Conservation (phyloP, 371 early-diverging fungal species). For the Globomyces sp. region DNA sequence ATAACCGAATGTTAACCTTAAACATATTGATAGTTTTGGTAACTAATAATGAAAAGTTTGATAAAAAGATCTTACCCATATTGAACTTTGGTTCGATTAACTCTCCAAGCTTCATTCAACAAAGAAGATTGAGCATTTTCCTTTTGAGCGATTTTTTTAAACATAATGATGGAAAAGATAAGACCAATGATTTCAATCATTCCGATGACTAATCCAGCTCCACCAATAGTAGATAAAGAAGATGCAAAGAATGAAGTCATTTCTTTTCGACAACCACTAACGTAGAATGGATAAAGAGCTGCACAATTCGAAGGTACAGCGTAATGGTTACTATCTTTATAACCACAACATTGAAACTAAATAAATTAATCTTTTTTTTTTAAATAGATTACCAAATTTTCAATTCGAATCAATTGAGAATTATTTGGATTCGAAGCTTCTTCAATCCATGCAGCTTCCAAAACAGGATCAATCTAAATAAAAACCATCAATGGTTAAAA, state of each 20-base stretch:
- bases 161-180: conserved; percentile 42
- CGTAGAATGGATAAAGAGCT: conserved; percentile 2
- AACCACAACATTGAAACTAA: conserved; percentile 51
- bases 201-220: conserved; percentile 47
- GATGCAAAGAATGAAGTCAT: conserved; percentile 28
- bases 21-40: conserved; percentile 36
- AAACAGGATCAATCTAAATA: conserved; percentile 20
- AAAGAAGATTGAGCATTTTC: conserved; percentile 40
- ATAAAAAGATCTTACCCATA: conserved; percentile 35
- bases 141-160: conserved; percentile 44
- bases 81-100: conserved; percentile 51
- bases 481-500: too few species aligned
- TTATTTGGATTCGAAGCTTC: conserved; percentile 6
- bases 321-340: conserved; percentile 27
- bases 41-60: conserved; percentile 11
- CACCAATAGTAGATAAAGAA: conserved; percentile 47
- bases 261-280: conserved; percentile 25
- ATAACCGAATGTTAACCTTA: neutral
- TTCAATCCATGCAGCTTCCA: conserved; percentile 35
- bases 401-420: conserved; percentile 9
- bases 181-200: conserved; percentile 49
- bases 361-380: neutral
- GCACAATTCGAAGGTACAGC: conserved; percentile 37
- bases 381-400: neutral
- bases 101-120: conserved; percentile 54